Evolutionary conservation across 164 flowering plant genomes (phyloP).

Genomic region (Warburgia ugandensis): DNA sequence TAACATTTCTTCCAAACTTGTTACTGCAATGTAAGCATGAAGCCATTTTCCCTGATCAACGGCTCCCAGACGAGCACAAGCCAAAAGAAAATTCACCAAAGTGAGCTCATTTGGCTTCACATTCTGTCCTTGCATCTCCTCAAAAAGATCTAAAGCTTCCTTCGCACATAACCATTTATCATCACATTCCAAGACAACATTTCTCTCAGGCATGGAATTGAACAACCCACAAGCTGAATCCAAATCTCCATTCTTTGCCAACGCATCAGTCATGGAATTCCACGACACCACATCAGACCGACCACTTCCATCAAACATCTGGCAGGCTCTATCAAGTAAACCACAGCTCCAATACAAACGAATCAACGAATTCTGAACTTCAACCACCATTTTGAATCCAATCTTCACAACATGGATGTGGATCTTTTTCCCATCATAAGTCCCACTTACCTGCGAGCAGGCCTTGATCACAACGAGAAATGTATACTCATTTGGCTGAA

Average conservation of each 20-base stretch:
- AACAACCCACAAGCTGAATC: constrained; percentile 11
- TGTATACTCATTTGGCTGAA: constrained; percentile 19
- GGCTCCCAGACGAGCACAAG: constrained; percentile 20
- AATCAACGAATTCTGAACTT: constrained; percentile 30
- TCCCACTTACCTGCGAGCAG: constrained; percentile 19
- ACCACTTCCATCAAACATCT: constrained; percentile 30
- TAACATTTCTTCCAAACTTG: constrained; percentile 1
- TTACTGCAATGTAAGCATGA: constrained; percentile 17
- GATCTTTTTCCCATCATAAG: constrained; percentile 15
- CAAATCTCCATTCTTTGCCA: constrained; percentile 12
- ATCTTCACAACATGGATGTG: constrained; percentile 26
- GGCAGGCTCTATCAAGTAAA: constrained; percentile 12
- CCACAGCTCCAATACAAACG: constrained; percentile 26
- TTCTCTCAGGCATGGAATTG: constrained; percentile 16
- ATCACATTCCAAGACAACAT: constrained; percentile 23
- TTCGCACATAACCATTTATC: constrained; percentile 11
- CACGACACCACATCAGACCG: constrained; percentile 16
- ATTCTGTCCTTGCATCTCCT: constrained; percentile 13
- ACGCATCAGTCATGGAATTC: constrained; percentile 25
- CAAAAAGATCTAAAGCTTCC: constrained; percentile 13
- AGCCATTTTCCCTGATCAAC: constrained; percentile 19
- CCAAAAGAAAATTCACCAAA: constrained; percentile 12
- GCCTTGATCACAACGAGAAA: constrained; percentile 40
- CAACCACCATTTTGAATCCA: constrained; percentile 23
- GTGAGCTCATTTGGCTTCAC: constrained; percentile 17